Base-by-base conservation (phyloP, 2,329 filamentous ascomycete species). In the Nakataea oryzae region DNA sequence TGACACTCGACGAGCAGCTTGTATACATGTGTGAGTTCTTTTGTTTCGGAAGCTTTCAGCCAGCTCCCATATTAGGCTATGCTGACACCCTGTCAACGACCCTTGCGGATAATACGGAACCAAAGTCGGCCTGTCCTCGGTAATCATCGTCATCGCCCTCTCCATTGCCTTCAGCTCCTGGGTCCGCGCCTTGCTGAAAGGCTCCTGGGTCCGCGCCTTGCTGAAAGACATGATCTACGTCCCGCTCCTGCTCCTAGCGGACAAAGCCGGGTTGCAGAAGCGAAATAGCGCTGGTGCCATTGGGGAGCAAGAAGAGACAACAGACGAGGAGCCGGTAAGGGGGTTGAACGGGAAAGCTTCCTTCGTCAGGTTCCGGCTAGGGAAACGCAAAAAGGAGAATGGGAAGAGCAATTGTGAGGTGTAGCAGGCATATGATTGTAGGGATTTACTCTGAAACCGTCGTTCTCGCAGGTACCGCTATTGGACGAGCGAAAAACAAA, bases 101-200 rank as follows among this genome's bases (percentile, higher is more conserved):
- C 11, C 41, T 47, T 21, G 14, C 5, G 41, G 9, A 47, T 47
- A 21, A 5, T 11, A n/a, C 41, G 41, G n/a, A 47, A 47, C 17
- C 17, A 47, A 47, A 47, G 41, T 50, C 41, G 41, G 41, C 17
- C 41, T 50, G 5, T 50, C 41, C 41, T 50, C 41, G 41, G 21
- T 50, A 17, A 21, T 50, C 21, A 50, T 50, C 41, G 11, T 50
- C 41, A 50, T 50, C 41, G 41, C 41, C 41, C 17, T 50, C 30
- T 28, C 56, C 30, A 29, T 57, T 27, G 28, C 28, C 14, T 57
- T 57, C 27, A 30, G 68, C 69, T 57, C 6, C 55, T 26, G 0
- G 66, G 70, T 27, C 2, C 65, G 63, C 57, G 63, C 62, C 61
- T 57, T 61, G 11, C 64, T 69, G 9, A 29, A 34, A 0, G 58